These are phyloP conservation scores for Erythrobasidium yunnanense DNA, from an alignment of 768 basidiomycete genomes.

Conservation along the genomic window DNA sequence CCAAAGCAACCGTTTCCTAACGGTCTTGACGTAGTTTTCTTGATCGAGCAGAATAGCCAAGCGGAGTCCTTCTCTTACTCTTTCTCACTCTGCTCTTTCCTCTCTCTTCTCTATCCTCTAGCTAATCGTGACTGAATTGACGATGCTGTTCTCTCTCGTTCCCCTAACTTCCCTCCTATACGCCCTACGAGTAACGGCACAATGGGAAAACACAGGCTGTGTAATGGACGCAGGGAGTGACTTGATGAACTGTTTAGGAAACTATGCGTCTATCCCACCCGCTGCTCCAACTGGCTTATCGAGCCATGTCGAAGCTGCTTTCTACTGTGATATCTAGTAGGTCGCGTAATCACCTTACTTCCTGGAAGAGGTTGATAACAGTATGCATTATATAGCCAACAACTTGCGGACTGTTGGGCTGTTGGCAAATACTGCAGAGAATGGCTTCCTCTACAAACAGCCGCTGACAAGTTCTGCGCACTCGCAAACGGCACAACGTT, in stretches of 20 bases:
- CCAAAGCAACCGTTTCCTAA: too few relatives aligned
- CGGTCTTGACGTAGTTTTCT: too few relatives aligned
- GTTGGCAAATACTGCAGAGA: slow-evolving; percentile 29
- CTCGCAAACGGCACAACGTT: slow-evolving; percentile 9
- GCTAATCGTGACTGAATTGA: too few relatives aligned
- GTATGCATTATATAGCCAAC: neutral
- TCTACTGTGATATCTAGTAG: slow-evolving; percentile 27
- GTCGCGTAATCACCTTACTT: neutral
- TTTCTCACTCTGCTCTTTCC: too few relatives aligned
- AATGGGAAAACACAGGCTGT: slow-evolving; percentile 26
- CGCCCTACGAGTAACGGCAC: neutral
- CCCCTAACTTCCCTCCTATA: neutral
- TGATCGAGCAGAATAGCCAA: too few relatives aligned
- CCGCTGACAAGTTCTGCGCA: slow-evolving; percentile 32
- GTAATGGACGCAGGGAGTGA: slow-evolving; percentile 8
- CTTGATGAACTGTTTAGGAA: slow-evolving; percentile 28
- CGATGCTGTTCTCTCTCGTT: too few relatives aligned
- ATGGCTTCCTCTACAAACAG: slow-evolving; percentile 27
- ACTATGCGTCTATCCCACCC: slow-evolving; percentile 23
- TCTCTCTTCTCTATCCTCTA: too few relatives aligned
- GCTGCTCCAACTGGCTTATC: slow-evolving; percentile 1
- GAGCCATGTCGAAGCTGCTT: neutral
- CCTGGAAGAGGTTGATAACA: neutral
- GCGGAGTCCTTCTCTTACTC: too few relatives aligned
- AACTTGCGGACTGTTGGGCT: slow-evolving; percentile 32